These are phyloP conservation scores for Russula olivacea DNA, from an alignment of 768 basidiomycete genomes.

Conservation along the genomic window DNA sequence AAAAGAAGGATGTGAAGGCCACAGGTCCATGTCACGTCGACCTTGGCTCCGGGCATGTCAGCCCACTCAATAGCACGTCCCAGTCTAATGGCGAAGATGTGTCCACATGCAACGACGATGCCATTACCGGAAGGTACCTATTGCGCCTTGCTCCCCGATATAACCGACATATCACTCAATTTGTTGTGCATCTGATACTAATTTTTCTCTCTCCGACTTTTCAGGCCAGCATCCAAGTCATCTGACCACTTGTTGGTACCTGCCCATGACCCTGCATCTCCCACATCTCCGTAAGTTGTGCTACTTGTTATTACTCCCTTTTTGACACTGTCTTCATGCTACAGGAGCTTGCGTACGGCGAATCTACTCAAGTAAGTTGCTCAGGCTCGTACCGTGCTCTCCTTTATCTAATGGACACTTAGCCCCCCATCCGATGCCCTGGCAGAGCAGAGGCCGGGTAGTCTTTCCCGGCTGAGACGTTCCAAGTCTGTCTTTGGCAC, in stretches of 20 bases:
- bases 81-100: not conserved
- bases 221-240: not conserved
- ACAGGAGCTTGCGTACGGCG: not conserved
- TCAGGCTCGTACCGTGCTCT: not conserved
- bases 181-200: not conserved
- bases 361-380: slow-evolving; percentile 5
- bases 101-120: not conserved
- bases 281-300: slow-evolving; percentile 3
- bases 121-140: slow-evolving; percentile 1
- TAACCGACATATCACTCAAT: not conserved
- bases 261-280: not conserved
- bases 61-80: not conserved
- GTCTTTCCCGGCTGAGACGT: not conserved
- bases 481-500: slow-evolving; percentile 8
- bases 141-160: not conserved
- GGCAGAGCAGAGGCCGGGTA: not conserved
- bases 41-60: not conserved
- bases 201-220: not conserved
- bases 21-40: not conserved
- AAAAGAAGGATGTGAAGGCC: not conserved
- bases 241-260: not conserved
- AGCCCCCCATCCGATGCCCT: not conserved
- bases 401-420: not conserved
- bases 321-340: not conserved
- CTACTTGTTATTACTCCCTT: not conserved